These are phyloP conservation scores for Lichtheimia ornata DNA, from an alignment of 371 early-diverging fungal genomes.

Conservation along the genomic window DNA sequence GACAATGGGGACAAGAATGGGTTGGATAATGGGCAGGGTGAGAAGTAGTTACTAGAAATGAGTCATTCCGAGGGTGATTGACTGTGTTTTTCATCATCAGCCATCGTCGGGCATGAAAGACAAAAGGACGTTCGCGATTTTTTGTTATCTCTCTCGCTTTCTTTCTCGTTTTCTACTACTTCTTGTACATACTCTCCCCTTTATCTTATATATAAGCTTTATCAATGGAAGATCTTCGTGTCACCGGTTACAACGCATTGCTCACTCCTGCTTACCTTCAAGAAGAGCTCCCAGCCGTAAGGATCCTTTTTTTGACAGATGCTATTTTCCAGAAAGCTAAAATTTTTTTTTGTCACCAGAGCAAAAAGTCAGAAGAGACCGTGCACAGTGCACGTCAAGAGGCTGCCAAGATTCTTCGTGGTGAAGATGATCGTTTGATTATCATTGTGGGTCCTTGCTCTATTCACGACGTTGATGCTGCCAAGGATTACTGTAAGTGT, in stretches of 20 bases:
- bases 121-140: too few relatives aligned
- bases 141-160: too few relatives aligned
- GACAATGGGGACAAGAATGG: too few relatives aligned
- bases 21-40: too few relatives aligned
- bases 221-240: conserved; percentile 64
- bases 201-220: too few relatives aligned
- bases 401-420: conserved; percentile 72
- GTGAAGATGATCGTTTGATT: conserved; percentile 82
- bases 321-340: too few relatives aligned
- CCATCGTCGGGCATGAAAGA: too few relatives aligned
- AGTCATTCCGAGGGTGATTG: too few relatives aligned
- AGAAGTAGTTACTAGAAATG: too few relatives aligned
- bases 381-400: conserved; percentile 62
- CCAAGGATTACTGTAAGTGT: conserved; percentile 72
- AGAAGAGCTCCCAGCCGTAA: conserved; percentile 64
- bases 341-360: conserved; percentile 7
- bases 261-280: conserved; percentile 62
- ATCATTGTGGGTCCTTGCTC: conserved; percentile 95
- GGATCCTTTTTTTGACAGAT: background rate
- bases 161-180: too few relatives aligned
- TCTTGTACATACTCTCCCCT: too few relatives aligned
- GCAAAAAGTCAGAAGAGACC: conserved; percentile 44
- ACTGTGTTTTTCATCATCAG: too few relatives aligned
- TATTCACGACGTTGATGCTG: conserved; percentile 87
- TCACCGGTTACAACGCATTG: conserved; percentile 63